These are phyloP conservation scores for Lentinula detonsa DNA, from an alignment of 768 basidiomycete species.

Conservation along the genomic window DNA sequence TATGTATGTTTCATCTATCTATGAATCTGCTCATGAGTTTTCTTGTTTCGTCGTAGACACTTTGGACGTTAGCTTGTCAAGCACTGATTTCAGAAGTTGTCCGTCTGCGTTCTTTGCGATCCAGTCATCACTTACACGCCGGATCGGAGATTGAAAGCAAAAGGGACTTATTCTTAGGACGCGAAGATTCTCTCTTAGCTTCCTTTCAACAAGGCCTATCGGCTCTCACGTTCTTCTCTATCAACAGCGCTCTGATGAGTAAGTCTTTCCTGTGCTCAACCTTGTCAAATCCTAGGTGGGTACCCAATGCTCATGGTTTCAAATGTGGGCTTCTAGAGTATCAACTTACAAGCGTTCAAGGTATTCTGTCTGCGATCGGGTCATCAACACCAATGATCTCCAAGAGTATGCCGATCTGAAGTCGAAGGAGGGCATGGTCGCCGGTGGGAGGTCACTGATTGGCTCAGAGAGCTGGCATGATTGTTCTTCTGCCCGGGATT, in stretches of 20 bases:
- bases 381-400: background rate
- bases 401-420: background rate
- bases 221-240: background rate
- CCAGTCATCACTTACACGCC: background rate
- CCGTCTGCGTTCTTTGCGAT: slow-evolving; percentile 1
- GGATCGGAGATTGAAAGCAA: background rate
- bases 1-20: slow-evolving; percentile 22
- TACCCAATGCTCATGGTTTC: background rate
- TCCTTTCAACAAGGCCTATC: background rate
- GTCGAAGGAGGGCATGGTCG: background rate
- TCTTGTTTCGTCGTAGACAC: background rate
- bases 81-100: background rate
- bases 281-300: slow-evolving; percentile 1
- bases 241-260: slow-evolving; percentile 6
- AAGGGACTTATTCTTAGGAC: background rate
- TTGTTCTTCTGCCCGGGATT: background rate
- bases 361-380: background rate
- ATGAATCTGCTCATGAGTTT: background rate
- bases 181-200: background rate
- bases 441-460: background rate
- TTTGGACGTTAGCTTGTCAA: slow-evolving; percentile 4
- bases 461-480: background rate
- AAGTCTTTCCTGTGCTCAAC: background rate
- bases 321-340: background rate
- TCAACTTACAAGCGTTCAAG: slow-evolving; percentile 6